Conservation (phyloP, 1,284 basidiomycete genomes). For the Schizophyllum commune region DNA sequence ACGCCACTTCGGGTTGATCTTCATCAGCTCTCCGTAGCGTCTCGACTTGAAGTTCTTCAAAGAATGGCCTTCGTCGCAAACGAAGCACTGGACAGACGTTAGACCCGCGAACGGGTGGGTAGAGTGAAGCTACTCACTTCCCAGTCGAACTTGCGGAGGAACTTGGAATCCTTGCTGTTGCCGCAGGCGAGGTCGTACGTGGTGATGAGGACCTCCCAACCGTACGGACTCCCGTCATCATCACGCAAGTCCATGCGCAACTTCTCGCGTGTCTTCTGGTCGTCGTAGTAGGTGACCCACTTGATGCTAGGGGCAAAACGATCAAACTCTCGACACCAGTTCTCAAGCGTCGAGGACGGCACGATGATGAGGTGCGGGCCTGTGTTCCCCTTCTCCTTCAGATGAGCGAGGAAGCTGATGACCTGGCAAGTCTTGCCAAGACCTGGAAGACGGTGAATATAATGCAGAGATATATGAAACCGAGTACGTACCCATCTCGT, state of each 20-base stretch:
- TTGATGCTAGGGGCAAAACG: slow-evolving; percentile 83
- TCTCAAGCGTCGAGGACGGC: slow-evolving; percentile 96
- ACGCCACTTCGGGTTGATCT: slow-evolving; percentile 84
- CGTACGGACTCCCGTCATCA: slow-evolving; percentile 45
- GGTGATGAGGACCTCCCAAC: slow-evolving; percentile 92
- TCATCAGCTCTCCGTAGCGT: slow-evolving; percentile 85
- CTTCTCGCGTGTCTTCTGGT: slow-evolving; percentile 79
- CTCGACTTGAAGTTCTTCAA: slow-evolving; percentile 97
- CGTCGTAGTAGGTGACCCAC: slow-evolving; percentile 92
- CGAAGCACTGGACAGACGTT: slow-evolving; percentile 53
- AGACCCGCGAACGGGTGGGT: not conserved
- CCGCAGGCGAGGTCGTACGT: slow-evolving; percentile 95
- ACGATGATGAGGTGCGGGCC: slow-evolving; percentile 95
- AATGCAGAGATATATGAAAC: slow-evolving; percentile 9
- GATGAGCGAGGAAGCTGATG: slow-evolving; percentile 89
- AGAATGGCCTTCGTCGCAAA: slow-evolving; percentile 95
- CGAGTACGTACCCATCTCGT: slow-evolving; percentile 83
- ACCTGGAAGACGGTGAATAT: slow-evolving; percentile 39
- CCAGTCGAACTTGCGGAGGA: slow-evolving; percentile 90
- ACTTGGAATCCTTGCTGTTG: slow-evolving; percentile 81
- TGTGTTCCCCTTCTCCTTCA: slow-evolving; percentile 69
- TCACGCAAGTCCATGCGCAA: slow-evolving; percentile 66
- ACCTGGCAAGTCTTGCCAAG: slow-evolving; percentile 99
- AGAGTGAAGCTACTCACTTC: slow-evolving; percentile 48
- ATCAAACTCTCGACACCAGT: slow-evolving; percentile 96